These are phyloP conservation scores for Wickerhamiella brachini DNA, from an alignment of 805 yeast genomes.

Conservation along the genomic window DNA sequence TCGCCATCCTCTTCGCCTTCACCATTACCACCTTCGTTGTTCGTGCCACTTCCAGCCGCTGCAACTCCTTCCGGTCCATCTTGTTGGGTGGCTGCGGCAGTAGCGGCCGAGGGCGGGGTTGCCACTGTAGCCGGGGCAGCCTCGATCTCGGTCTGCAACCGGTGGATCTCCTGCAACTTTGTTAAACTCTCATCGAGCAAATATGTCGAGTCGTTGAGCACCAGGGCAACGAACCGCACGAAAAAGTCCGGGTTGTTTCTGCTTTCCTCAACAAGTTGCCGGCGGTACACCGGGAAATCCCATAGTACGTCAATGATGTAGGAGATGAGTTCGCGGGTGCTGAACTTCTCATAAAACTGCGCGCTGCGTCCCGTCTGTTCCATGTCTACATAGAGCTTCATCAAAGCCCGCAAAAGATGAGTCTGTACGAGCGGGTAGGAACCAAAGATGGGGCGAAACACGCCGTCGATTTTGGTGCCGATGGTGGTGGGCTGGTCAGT, in stretches of 20 bases:
- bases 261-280: conserved; percentile 57
- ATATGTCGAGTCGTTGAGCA: conserved; percentile 89
- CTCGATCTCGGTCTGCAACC: conserved; percentile 47
- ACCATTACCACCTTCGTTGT: conserved; percentile 6
- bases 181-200: conserved; percentile 80
- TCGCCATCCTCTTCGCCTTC: conserved; percentile 26
- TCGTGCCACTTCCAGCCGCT: too few species aligned
- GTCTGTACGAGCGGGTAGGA: conserved; percentile 46
- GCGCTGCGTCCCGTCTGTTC: conserved; percentile 93
- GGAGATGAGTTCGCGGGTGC: conserved; percentile 76
- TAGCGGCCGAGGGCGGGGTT: not conserved
- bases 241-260: conserved; percentile 65
- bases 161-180: conserved; percentile 65
- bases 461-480: conserved; percentile 35
- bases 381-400: conserved; percentile 85
- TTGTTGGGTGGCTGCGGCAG: too few species aligned
- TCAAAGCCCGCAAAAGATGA: conserved; percentile 64
- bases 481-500: conserved; percentile 34
- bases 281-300: conserved; percentile 54
- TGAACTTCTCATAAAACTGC: conserved; percentile 93
- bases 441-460: conserved; percentile 52
- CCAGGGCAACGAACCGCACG: conserved; percentile 81
- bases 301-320: conserved; percentile 71
- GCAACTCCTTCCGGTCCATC: too few species aligned
- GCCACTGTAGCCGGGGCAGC: not conserved